Evolutionary conservation across 306 rosid genomes (phyloP), one percentile per base, ranked within the genome.

Genomic region (Parietaria judaica): DNA sequence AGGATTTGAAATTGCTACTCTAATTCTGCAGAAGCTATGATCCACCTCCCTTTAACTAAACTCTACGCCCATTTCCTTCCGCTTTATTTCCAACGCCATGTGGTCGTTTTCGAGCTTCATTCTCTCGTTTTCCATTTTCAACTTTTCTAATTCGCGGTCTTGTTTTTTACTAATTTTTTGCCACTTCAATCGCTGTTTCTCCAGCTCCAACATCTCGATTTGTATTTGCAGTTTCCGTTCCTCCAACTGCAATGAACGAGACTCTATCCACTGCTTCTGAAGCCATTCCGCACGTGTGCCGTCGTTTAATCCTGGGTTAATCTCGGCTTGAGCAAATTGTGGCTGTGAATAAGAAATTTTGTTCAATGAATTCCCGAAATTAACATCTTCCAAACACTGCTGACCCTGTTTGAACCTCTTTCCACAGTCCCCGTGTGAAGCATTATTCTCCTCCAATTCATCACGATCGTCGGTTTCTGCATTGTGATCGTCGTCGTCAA

Each of bases 71-170:
- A 79, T 68, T 77, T 87, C 87, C 77, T 80, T 85, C 48, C 60
- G 80, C 80, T 81, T 90, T 50, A 90, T 66, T 65, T 90, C 91
- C 52, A 90, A 73, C 38, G 78, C 76, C 66, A 83, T 52, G 1
- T 83, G 85, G 63, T 90, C 91, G 51, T 90, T 90, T 67, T 90
- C 96, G 39, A 85, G 82, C 81, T 78, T 87, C 96, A 90, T 87
- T 70, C 82, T 85, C 67, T 83, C 95, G 43, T 90, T 90, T 66
- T 76, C 88, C 87, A 85, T 63, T 80, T 83, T 84, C 80, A 85
- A 47, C 83, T 79, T 81, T 70, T 90, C 97, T 80, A 90, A 65
- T 64, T 90, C 95, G 10, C 74, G 81, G 72, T 90, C 97, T 65
- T 83, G 76, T 74, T 83, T 90, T 87, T 78, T 80, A 64, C 83